Evolutionary conservation across 495 filamentous ascomycete species (phyloP).

Genomic region (Polyplosphaeria fusca): DNA sequence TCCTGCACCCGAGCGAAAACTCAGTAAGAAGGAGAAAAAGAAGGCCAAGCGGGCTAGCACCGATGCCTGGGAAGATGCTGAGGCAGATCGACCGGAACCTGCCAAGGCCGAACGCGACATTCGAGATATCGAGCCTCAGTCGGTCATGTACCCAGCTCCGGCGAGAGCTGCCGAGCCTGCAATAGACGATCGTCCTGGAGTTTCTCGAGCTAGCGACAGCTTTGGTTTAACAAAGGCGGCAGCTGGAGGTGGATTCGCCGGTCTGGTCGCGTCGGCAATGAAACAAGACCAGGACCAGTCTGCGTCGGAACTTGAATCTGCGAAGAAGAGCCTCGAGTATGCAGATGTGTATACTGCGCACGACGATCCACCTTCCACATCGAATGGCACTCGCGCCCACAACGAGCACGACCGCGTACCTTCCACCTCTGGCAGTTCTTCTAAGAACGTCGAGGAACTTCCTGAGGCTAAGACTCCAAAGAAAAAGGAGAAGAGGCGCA

Average conservation of each 20-base stretch:
- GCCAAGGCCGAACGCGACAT: conserved; percentile 12
- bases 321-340: conserved; percentile 9
- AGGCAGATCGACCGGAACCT: conserved; percentile 9
- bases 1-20: conserved; percentile 9
- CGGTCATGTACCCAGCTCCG: background rate
- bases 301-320: conserved; percentile 7
- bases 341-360: background rate
- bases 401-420: background rate
- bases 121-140: conserved; percentile 18
- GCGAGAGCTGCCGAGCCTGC: background rate
- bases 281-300: conserved; percentile 23
- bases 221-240: conserved; percentile 2
- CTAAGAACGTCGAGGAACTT: conserved; percentile 31
- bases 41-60: conserved; percentile 19
- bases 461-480: conserved; percentile 35
- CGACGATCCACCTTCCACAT: background rate
- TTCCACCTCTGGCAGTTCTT: conserved; percentile 28
- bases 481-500: conserved; percentile 37
- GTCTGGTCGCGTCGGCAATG: conserved; percentile 14
- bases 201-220: background rate
- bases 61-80: conserved; percentile 20
- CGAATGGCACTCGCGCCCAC: conserved; percentile 9
- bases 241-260: conserved; percentile 13
- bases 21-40: conserved; percentile 34
- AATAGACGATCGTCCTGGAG: conserved; percentile 1